Evolutionary conservation across 768 basidiomycete species (phyloP).

Genomic region (Grammothele lineata): DNA sequence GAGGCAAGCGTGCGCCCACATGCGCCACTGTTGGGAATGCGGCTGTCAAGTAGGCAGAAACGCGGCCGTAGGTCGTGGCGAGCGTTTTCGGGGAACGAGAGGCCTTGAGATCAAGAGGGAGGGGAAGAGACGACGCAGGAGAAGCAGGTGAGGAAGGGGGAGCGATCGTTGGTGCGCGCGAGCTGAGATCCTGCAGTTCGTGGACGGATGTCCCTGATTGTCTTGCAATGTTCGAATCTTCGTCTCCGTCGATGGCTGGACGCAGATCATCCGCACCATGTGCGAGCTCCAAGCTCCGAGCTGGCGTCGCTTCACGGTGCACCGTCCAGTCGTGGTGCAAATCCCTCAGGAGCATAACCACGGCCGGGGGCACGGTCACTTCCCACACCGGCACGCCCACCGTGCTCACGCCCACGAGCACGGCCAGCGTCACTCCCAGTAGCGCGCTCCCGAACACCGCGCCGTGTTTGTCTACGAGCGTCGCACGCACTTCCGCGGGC

Average conservation of each 20-base stretch:
- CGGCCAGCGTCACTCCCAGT: slow-evolving; percentile 61
- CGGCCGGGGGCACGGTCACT: slow-evolving; percentile 79
- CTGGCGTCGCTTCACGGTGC: neutral
- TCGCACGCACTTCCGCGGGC: slow-evolving; percentile 42
- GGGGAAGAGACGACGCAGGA: neutral
- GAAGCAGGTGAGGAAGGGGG: neutral
- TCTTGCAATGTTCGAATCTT: neutral
- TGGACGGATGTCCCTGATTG: neutral
- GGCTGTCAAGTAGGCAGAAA: slow-evolving; percentile 16
- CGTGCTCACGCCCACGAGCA: slow-evolving; percentile 74
- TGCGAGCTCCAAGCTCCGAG: too few species aligned
- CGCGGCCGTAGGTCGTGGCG: slow-evolving; percentile 5
- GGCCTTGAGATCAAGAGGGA: slow-evolving; percentile 1
- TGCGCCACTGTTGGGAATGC: slow-evolving; percentile 70
- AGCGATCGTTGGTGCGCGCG: neutral
- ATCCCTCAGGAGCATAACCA: slow-evolving; percentile 69
- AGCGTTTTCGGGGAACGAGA: neutral
- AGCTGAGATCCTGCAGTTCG: neutral
- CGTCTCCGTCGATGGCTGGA: neutral
- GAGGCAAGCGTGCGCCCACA: slow-evolving; percentile 66
- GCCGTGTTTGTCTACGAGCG: slow-evolving; percentile 68
- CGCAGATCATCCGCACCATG: neutral
- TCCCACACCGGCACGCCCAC: slow-evolving; percentile 77
- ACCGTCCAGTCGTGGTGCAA: slow-evolving; percentile 32
- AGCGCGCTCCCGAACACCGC: slow-evolving; percentile 71